Evolutionary conservation across 1,284 basidiomycete genomes (phyloP).

Genomic region (Cryptococcus hybrid): DNA sequence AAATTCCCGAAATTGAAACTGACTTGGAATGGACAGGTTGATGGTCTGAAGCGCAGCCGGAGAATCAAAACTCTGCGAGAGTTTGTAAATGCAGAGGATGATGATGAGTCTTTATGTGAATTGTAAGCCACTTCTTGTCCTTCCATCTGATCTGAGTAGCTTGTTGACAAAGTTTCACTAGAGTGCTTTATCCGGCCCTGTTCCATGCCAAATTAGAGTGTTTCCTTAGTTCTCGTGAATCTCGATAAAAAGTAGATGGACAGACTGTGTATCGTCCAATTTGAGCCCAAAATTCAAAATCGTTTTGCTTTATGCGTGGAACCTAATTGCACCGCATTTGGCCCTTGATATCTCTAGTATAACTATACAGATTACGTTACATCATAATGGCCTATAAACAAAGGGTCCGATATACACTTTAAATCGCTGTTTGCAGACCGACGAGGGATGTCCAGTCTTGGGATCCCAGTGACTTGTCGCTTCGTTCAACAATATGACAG

Average conservation of each 20-base stretch:
- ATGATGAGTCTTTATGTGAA: slow-evolving; percentile 19
- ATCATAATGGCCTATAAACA: not conserved
- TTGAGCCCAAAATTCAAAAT: no score
- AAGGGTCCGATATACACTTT: not conserved
- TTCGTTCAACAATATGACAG: not conserved
- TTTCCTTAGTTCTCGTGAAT: slow-evolving; percentile 1
- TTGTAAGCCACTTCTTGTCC: slow-evolving; percentile 13
- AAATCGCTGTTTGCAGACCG: not conserved
- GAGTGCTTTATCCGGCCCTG: slow-evolving; percentile 21
- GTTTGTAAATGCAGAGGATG: slow-evolving; percentile 17
- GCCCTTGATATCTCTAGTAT: no score
- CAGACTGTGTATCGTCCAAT: no score
- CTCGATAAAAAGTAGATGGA: no score
- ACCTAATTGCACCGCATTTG: no score
- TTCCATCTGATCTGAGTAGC: not conserved
- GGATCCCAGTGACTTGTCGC: not conserved
- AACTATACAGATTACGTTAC: no score
- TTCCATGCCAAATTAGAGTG: slow-evolving; percentile 17
- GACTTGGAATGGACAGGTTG: not conserved
- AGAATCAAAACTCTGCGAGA: slow-evolving; percentile 17
- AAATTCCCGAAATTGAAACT: no score
- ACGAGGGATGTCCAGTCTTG: not conserved
- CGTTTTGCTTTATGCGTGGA: no score
- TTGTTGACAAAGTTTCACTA: not conserved
- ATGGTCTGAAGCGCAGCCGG: slow-evolving; percentile 10